Evolutionary conservation across 2,329 filamentous ascomycete species (phyloP), one percentile per base, ranked within the genome.

Genomic region (Colletotrichum noveboracense): DNA sequence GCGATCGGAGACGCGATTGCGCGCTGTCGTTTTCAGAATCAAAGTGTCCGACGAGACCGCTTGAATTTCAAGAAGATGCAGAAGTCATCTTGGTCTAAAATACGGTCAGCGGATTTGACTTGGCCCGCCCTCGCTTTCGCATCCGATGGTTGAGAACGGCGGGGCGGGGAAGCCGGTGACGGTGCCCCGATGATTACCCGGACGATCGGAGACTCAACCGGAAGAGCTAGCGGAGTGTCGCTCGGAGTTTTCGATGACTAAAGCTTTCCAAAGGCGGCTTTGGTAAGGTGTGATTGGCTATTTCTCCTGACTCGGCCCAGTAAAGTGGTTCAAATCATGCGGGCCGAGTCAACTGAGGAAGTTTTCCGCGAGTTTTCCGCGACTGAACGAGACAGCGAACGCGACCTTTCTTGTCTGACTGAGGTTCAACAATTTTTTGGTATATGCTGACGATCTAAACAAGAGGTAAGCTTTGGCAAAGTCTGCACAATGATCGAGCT

Each of bases 191-290:
- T 16, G 3, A 75, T 75, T 73, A 69, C 21, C 70, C 70, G 55
- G 56, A 3, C 16, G 38, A 66, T 48, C 70, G 36, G 48, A 55
- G 24, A 34, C 34, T 30, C 18, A 61, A 43, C n/a, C 68, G 64
- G 55, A 62, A 14, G 21, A 21, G 60, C 74, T 68, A 58, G 73
- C 70, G 73, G 73, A 75, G 70, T 68, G n/a, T 68, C 18, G n/a
- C n/a, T 58, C 56, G 58, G 21, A 34, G 24, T 32, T 26, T 6
- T 36, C 14, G 21, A 67, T 68, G 28, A 68, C 43, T 48, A 60
- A 65, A 26, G 16, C 24, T 8, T 5, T 26, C 1, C 2, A 9
- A 6, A 28, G 16, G 43, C 56, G 70, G 64, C 6, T 60, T 68
- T 68, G 7, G 7, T 1, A 6, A 10, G 2, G 1, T 18, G 21